These are phyloP conservation scores for Aspergillus sclerotiicarbonarius DNA, from an alignment of 495 filamentous ascomycete genomes.

Conservation along the genomic window DNA sequence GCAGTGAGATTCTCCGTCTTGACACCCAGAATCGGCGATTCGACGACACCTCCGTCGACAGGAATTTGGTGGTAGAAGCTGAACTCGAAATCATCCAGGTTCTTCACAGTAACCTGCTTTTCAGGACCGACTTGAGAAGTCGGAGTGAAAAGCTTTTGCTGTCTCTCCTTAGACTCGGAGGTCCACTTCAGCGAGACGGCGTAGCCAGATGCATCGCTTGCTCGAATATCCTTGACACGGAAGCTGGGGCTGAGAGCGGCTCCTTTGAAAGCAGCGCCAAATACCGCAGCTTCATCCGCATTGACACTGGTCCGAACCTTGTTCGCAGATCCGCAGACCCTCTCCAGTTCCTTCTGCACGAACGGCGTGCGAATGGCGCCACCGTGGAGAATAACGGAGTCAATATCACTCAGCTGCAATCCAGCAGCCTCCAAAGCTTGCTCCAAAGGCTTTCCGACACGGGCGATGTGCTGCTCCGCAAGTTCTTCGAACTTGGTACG, in stretches of 20 bases:
- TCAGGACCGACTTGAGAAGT: slow-evolving; percentile 72
- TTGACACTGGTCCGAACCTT: slow-evolving; percentile 95
- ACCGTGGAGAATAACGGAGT: slow-evolving; percentile 90
- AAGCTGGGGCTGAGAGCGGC: slow-evolving; percentile 90
- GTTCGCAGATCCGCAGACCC: slow-evolving; percentile 61
- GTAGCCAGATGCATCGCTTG: slow-evolving; percentile 70
- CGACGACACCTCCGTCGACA: slow-evolving; percentile 39
- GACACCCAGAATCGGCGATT: slow-evolving; percentile 53
- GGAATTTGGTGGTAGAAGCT: slow-evolving; percentile 70
- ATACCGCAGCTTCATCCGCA: slow-evolving; percentile 93
- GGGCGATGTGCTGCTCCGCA: slow-evolving; percentile 62
- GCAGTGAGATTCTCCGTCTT: slow-evolving; percentile 81
- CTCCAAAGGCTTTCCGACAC: slow-evolving; percentile 67
- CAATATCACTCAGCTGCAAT: slow-evolving; percentile 71
- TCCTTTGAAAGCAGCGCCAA: slow-evolving; percentile 93
- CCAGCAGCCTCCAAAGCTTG: slow-evolving; percentile 72
- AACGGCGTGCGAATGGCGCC: slow-evolving; percentile 91
- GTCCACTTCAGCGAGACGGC: slow-evolving; percentile 68
- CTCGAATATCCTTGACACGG: slow-evolving; percentile 92
- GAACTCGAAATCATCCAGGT: slow-evolving; percentile 80
- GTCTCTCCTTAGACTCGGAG: slow-evolving; percentile 59
- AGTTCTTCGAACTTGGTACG: slow-evolving; percentile 80
- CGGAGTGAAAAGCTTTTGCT: slow-evolving; percentile 76
- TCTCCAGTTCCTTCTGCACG: slow-evolving; percentile 86
- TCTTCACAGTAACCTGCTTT: slow-evolving; percentile 87